These are phyloP conservation scores for Phialophora expanda DNA, from an alignment of 2,329 filamentous ascomycete genomes.

Conservation along the genomic window DNA sequence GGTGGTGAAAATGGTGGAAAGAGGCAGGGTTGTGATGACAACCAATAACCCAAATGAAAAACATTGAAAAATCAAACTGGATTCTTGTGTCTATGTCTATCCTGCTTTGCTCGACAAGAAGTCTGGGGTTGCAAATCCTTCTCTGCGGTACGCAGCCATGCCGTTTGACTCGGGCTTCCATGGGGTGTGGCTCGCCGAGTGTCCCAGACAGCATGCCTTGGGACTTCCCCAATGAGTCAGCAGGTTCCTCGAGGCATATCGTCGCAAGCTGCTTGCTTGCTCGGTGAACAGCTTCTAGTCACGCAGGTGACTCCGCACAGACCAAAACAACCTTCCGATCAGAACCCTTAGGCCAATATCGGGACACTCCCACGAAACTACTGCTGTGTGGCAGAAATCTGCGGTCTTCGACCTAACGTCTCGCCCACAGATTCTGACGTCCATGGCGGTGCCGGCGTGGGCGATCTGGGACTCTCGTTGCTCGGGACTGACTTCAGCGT, in stretches of 20 bases:
- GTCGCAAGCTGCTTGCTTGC: no score
- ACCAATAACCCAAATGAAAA: constrained; percentile 7
- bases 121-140: not conserved
- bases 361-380: no score
- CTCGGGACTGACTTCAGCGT: not conserved
- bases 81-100: constrained; percentile 5
- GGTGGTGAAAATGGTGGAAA: constrained; percentile 2
- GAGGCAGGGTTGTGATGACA: constrained; percentile 4
- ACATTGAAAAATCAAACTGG: constrained; percentile 2
- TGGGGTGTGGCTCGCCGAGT: not conserved
- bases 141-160: not conserved
- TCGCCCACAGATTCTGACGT: no score
- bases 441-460: not conserved
- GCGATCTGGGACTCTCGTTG: not conserved
- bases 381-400: no score
- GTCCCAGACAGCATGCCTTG: not conserved
- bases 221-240: not conserved
- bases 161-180: not conserved
- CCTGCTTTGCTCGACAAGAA: not conserved
- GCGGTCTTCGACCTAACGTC: no score
- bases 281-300: no score
- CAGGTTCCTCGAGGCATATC: no score
- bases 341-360: no score
- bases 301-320: no score
- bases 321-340: no score